Base-by-base conservation (phyloP, 2,329 filamentous ascomycete genomes). In the Colletotrichum endophyticum region DNA sequence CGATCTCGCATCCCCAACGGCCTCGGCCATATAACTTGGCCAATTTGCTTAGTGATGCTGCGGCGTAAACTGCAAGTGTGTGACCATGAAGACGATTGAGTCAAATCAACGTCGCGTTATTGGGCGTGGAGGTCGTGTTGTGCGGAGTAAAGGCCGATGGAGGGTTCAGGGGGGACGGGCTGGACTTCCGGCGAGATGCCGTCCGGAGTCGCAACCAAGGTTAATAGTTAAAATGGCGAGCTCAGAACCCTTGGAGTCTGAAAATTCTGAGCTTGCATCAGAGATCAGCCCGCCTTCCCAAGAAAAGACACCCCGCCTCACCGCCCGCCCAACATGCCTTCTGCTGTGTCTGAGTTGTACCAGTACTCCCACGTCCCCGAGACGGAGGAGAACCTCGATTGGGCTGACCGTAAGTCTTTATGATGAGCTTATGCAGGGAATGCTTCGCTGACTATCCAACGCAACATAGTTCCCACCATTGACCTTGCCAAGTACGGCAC, bases 321-420 rank as follows among this genome's bases (percentile, higher is more conserved):
- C 32, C 66, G 62, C 53, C 30, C 61, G 44, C 49, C 36, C 78
- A 81, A 73, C 8, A 84, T 84, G 83, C 83, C 83, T 63, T 84
- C 83, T 59, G 83, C 82, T 7, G 78, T 81, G 4, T 73, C 73
- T 32, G 78, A 82, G 28, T 71, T 84, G 9, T 81, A 82, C n/a
- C 82, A 84, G 15, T 85, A 85, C 76, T 73, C 79, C 28, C 81
- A 85, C 44, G 84, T 85, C 75, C 80, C 81, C 2, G 84, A 85
- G 80, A 85, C 84, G 12, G 81, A 84, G 70, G 83, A 85, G 66
- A 70, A 83, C 11, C 80, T 85, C 0, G 84, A 85, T 57, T 85
- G 84, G 84, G 84, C 84, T 34, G 84, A 85, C 19, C 78, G 84
- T 84, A 78, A 70, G 80, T 78, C 0, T 9, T 13, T 32, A 27